phyloP scores from a whole-genome alignment of 306 rosid genomes.

The Rosa chinensis region DNA sequence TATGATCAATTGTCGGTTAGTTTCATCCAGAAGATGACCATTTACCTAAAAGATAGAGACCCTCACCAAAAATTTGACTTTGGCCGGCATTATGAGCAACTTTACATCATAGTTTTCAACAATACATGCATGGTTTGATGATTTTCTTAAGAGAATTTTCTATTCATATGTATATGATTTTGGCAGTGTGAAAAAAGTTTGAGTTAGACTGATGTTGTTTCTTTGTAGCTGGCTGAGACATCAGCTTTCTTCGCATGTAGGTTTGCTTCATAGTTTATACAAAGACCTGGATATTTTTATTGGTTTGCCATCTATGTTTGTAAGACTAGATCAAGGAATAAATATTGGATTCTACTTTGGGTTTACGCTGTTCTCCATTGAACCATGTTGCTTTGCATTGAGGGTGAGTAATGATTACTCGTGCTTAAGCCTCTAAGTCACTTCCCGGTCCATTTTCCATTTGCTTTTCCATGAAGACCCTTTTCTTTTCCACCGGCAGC shows the following conservation, averaged over 20 bases:
- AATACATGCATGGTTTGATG: background rate
- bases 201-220: background rate
- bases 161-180: background rate
- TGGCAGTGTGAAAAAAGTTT: background rate
- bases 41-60: background rate
- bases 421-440: constrained; percentile 1
- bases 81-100: background rate
- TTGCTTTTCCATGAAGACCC: background rate
- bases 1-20: background rate
- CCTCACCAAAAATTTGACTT: background rate
- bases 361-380: background rate
- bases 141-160: background rate
- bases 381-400: background rate
- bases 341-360: background rate
- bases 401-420: constrained; percentile 15
- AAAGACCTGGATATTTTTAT: background rate
- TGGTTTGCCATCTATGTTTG: background rate
- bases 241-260: constrained; percentile 9
- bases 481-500: background rate
- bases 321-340: background rate
- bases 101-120: background rate
- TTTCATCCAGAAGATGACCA: background rate
- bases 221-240: background rate
- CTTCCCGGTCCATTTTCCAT: background rate
- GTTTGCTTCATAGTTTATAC: background rate